Base-by-base conservation (phyloP, 176 grass and related monocot genomes). In the Cocos nucifera region DNA sequence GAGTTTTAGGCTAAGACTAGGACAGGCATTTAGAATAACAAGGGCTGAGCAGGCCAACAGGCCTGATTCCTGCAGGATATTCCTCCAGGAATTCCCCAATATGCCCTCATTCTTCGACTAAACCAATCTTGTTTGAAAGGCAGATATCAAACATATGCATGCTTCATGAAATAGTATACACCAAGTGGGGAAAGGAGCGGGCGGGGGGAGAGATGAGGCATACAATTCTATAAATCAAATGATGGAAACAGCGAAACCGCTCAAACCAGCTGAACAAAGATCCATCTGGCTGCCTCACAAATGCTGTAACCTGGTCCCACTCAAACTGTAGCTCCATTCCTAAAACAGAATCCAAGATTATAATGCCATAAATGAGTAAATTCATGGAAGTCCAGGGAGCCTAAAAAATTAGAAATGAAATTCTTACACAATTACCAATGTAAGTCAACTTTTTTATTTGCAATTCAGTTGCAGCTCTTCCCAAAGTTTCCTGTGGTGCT, bases 251-350 rank as follows among this genome's bases (percentile, higher is more conserved):
- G 50, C 44, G 69, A 79, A 85, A 89, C 0, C 93, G 82, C 73
- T 98, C 93, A 54, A 78, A 74, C 93, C 93, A 98, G 61, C 88
- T 98, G 58, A 98, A 98, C 16, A 98, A 70, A 30, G 84, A 89
- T 15, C 93, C 88, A 58, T 98, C 93, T 16, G 88, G 93, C 60
- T 98, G 87, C 57, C 64, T 81, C 4, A 98, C 93, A 59, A 92
- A 98, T 58, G 93, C 88, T 30, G 84, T 53, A 4, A 83, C 87
- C 76, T 92, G 84, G 64, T 98, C 93, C 93, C 84, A 92, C 60
- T 98, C 84, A 44, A 98, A 98, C 61, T 92, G 87, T 44, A 98
- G 72, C 27, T 98, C 93, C 79, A 98, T 83, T 44, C 93, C 93
- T 98, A 69, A 59, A 54, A n/a, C 14, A 17, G 18, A 44, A 12